Evolutionary conservation across 192 early-diverging fungal species (phyloP), one percentile per base, ranked within the genome.

Genomic region (Coemansia sp.): DNA sequence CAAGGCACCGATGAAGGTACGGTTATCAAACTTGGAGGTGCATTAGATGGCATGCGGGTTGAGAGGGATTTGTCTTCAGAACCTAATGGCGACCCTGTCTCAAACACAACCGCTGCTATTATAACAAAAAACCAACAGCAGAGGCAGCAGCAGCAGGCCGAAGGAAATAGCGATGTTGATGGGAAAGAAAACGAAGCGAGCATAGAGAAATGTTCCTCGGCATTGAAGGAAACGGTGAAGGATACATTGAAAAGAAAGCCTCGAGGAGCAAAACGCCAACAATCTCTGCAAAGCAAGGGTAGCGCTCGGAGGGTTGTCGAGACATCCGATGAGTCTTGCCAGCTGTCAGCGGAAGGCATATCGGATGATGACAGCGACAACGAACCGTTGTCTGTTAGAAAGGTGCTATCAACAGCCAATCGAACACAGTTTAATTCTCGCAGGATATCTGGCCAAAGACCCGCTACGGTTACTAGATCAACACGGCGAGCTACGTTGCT

Each of bases 291-390:
- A 38, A 18, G 35, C 30, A 59, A 38, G 18, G n/a, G 34, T 20
- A 16, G 33, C 57, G 55, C 57, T 11, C 56, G 63, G 2, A 64
- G 63, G 7, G 26, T 67, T n/a, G 18, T 73, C 1, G 77, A 73
- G 36, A 78, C 67, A 48, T 78, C 77, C 4, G 71, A 71, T 38
- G 77, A 78, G 33, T 68, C 58, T 26, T 38, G 20, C 23, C 23
- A 52, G 20, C 53, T 43, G 34, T 35, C 21, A 6, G 45, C 36
- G 11, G 65, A 30, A 10, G 57, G 34, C 18, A 15, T 36, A 16
- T 36, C 66, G 20, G 38, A 57, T 6, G 46, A 57, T 2, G 38
- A 53, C n/a, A 63, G 61, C 39, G 26, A 30, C 24, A 33, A 52
- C 51, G 64, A 66, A 12, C n/a, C 53, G 15, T 26, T 38, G 36